These are phyloP conservation scores for Suhomyces ambrosiae DNA, from an alignment of 1,139 yeast species.

Conservation along the genomic window DNA sequence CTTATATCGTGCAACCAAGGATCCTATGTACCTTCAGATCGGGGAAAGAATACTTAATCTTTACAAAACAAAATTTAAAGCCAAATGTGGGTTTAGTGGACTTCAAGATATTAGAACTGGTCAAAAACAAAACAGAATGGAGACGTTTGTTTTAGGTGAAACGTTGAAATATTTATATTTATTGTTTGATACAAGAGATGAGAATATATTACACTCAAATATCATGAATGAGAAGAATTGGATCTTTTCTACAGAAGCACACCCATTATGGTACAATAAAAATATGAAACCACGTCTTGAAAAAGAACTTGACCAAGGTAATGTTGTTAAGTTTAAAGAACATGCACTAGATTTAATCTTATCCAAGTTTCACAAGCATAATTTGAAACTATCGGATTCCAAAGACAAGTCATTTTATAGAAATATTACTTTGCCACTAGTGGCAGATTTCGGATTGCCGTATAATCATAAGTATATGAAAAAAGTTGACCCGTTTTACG, in stretches of 20 bases:
- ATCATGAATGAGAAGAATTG: conserved; percentile 50
- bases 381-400: conserved; percentile 6
- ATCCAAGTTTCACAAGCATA: conserved; percentile 8
- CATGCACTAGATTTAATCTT: conserved; percentile 11
- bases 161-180: conserved; percentile 82
- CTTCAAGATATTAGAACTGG: conserved; percentile 68
- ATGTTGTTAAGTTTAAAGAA: conserved; percentile 9
- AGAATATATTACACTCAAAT: conserved; percentile 45
- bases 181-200: conserved; percentile 70
- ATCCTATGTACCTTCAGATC: conserved; percentile 77
- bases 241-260: conserved; percentile 91
- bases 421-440: conserved; percentile 22
- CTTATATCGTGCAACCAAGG: conserved; percentile 79
- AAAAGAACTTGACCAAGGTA: conserved; percentile 9
- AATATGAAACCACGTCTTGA: conserved; percentile 15
- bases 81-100: conserved; percentile 84
- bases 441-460: conserved; percentile 18
- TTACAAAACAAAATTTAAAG: conserved; percentile 52
- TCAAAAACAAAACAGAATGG: conserved; percentile 77
- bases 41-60: conserved; percentile 67
- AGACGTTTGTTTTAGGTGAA: conserved; percentile 85
- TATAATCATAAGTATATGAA: conserved; percentile 15
- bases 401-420: conserved; percentile 16
- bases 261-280: conserved; percentile 72
- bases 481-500: conserved; percentile 24